A percentile compares a stretch with the other conserved stretches of the same genome.
These are phyloP conservation scores for Akebia trifoliata DNA, from an alignment of 164 flowering plant species.

Conservation along the genomic window DNA sequence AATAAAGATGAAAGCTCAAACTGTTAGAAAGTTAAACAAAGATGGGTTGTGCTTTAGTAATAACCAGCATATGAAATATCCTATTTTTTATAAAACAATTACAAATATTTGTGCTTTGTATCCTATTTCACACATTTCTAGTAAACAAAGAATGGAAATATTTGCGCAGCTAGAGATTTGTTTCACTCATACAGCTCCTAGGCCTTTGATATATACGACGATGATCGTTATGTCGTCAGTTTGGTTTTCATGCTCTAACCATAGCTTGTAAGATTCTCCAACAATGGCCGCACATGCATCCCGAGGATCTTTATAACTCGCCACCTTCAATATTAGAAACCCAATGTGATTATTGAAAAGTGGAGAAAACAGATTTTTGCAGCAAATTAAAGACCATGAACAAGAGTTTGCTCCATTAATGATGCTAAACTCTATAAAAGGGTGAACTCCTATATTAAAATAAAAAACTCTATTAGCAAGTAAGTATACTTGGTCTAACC, in stretches of 20 bases:
- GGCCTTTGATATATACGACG: slow-evolving; percentile 71
- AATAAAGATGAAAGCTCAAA: too few relatives aligned
- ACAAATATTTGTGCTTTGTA: too few relatives aligned
- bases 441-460: background rate
- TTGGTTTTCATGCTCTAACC: slow-evolving; percentile 92
- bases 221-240: slow-evolving; percentile 98
- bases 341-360: background rate
- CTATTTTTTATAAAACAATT: too few relatives aligned
- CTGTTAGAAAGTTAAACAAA: too few relatives aligned
- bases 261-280: slow-evolving; percentile 82
- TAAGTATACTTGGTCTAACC: slow-evolving; percentile 37
- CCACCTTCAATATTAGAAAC: slow-evolving; percentile 56
- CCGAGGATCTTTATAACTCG: slow-evolving; percentile 68
- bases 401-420: background rate
- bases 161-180: slow-evolving; percentile 1
- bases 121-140: too few relatives aligned
- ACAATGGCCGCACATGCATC: slow-evolving; percentile 88
- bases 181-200: slow-evolving; percentile 45
- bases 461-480: background rate
- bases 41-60: too few relatives aligned
- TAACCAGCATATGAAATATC: too few relatives aligned
- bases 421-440: background rate
- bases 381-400: background rate
- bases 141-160: background rate
- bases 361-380: background rate